A percentile compares a stretch with the other conserved stretches of the same genome.
Evolutionary conservation across 768 basidiomycete species (phyloP).

Genomic region (Dioszegia hungarica): DNA sequence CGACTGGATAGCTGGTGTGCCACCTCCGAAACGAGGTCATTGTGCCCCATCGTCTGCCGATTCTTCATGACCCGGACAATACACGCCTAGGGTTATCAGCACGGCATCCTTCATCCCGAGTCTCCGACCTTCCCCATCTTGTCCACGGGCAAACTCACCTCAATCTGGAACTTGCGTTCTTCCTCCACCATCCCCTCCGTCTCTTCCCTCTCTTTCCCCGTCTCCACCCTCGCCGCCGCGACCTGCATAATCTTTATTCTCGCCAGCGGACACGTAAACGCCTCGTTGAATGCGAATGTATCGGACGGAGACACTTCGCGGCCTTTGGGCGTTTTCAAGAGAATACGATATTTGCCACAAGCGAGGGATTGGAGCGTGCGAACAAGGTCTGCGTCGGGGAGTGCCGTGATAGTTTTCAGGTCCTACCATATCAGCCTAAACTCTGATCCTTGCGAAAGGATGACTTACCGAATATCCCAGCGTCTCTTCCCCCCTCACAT

Average conservation of each 20-base stretch:
- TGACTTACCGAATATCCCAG: slow-evolving; percentile 68
- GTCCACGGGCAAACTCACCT: slow-evolving; percentile 56
- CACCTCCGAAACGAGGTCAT: slow-evolving; percentile 83
- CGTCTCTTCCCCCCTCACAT: slow-evolving; percentile 61
- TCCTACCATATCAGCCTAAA: slow-evolving; percentile 56
- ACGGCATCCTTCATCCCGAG: neutral
- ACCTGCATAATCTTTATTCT: slow-evolving; percentile 91
- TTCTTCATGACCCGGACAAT: slow-evolving; percentile 98
- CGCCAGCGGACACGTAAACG: slow-evolving; percentile 74
- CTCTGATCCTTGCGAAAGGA: neutral
- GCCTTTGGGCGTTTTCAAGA: slow-evolving; percentile 84
- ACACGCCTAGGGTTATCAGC: slow-evolving; percentile 63
- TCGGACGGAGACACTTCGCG: slow-evolving; percentile 73
- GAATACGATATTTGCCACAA: slow-evolving; percentile 85
- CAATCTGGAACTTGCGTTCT: slow-evolving; percentile 80
- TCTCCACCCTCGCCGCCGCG: slow-evolving; percentile 78
- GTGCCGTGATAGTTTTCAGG: slow-evolving; percentile 67
- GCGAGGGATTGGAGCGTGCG: slow-evolving; percentile 94
- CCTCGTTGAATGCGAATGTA: slow-evolving; percentile 80
- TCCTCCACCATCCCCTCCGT: slow-evolving; percentile 87
- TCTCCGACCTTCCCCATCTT: neutral
- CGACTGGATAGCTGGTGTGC: slow-evolving; percentile 75
- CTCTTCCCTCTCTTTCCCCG: slow-evolving; percentile 76
- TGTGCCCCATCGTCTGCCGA: slow-evolving; percentile 80
- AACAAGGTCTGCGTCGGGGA: slow-evolving; percentile 72